Percentiles rank a stretch among this genome's conserved stretches.
Conservation (phyloP, 352 stramenopile species). For the Blastocystis sp. region DNA sequence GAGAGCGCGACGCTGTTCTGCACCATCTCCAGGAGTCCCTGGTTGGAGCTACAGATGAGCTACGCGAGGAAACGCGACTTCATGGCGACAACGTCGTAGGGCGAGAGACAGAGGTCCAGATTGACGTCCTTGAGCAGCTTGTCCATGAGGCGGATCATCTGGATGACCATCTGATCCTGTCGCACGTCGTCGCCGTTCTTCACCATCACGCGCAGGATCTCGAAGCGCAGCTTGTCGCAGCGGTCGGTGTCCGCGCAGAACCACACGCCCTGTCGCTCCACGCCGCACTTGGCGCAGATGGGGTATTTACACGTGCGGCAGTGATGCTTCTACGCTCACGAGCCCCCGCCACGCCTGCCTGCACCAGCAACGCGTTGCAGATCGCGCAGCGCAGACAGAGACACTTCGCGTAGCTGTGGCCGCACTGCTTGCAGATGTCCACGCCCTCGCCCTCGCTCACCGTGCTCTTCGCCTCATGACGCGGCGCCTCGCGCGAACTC, state of each 20-base stretch:
- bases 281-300: slow-evolving; percentile 36
- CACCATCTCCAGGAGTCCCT: slow-evolving; percentile 53
- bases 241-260: background rate
- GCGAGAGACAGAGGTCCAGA: slow-evolving; percentile 88
- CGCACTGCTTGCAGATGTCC: slow-evolving; percentile 39
- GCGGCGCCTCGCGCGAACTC: background rate
- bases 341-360: background rate
- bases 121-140: slow-evolving; percentile 92
- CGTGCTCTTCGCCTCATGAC: background rate
- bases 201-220: slow-evolving; percentile 74
- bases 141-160: slow-evolving; percentile 99
- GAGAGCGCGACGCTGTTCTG: slow-evolving; percentile 39
- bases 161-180: slow-evolving; percentile 98
- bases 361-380: background rate
- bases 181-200: slow-evolving; percentile 98
- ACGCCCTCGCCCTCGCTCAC: background rate
- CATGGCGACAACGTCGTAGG: slow-evolving; percentile 79
- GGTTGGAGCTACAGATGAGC: background rate
- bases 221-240: slow-evolving; percentile 8
- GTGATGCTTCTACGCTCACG: slow-evolving; percentile 42
- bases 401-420: slow-evolving; percentile 5
- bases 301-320: slow-evolving; percentile 38
- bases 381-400: slow-evolving; percentile 32
- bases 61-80: slow-evolving; percentile 54
- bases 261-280: background rate